Percentiles rank a stretch among this genome's conserved stretches.
Evolutionary conservation across 176 grass and related monocot genomes (phyloP).

Genomic region (Oryza meridionalis): DNA sequence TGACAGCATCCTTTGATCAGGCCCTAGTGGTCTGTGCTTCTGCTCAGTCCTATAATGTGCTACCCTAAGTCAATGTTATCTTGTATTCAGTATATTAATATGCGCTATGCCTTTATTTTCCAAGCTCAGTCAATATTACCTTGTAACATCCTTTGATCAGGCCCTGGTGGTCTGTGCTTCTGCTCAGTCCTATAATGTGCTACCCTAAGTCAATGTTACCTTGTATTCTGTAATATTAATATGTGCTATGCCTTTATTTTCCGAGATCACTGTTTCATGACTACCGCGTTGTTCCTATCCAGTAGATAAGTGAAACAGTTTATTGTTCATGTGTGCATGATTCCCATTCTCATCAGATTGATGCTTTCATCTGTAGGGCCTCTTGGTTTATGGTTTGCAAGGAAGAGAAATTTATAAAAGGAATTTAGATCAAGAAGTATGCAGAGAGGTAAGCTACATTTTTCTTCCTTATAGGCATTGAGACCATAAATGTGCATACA

Average conservation of each 20-base stretch:
- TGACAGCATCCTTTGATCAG: conserved; percentile 6
- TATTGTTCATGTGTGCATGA: conserved; percentile 18
- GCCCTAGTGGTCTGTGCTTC: not conserved
- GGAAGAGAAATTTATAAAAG: conserved; percentile 83
- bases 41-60: conserved; percentile 6
- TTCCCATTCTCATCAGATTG: conserved; percentile 25
- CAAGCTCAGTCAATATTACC: not conserved
- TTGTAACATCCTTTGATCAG: not conserved
- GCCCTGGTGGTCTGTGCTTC: not conserved
- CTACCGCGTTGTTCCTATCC: conserved; percentile 10
- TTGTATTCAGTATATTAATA: not conserved
- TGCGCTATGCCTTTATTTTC: not conserved
- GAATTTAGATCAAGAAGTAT: conserved; percentile 87
- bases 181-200: conserved; percentile 5
- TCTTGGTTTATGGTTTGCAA: conserved; percentile 87
- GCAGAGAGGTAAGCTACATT: conserved; percentile 69
- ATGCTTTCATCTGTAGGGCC: conserved; percentile 62
- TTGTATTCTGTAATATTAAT: not conserved
- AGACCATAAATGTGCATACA: not conserved
- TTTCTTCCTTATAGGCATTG: conserved; percentile 16
- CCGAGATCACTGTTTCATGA: not conserved
- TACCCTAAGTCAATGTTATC: conserved; percentile 17
- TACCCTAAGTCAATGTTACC: conserved; percentile 17
- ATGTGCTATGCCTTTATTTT: not conserved
- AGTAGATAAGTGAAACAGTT: conserved; percentile 20